Percentiles rank a stretch among this genome's conserved stretches.
phyloP scores from a whole-genome alignment of 2,329 filamentous ascomycete genomes.

The Purpureocillium takamizusanense region DNA sequence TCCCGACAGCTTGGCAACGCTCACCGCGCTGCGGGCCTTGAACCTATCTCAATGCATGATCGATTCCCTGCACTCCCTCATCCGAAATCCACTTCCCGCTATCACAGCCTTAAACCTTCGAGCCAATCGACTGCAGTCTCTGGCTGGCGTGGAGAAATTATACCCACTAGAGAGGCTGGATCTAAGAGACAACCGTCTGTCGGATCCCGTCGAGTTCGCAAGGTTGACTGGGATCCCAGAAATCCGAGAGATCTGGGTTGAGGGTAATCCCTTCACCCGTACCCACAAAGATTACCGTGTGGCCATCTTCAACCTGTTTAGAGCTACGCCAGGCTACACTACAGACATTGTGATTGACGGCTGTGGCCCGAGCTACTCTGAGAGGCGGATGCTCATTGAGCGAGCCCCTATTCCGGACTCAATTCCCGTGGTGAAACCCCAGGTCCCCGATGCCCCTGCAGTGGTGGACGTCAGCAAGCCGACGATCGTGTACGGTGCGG shows the following conservation, averaged over 20 bases:
- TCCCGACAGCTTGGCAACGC: slow-evolving; percentile 77
- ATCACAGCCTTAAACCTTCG: slow-evolving; percentile 90
- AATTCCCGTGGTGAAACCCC: slow-evolving; percentile 69
- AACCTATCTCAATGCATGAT: slow-evolving; percentile 99
- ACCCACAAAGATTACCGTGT: slow-evolving; percentile 79
- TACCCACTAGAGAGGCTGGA: slow-evolving; percentile 85
- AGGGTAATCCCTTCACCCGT: slow-evolving; percentile 84
- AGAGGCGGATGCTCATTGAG: slow-evolving; percentile 77
- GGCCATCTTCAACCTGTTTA: slow-evolving; percentile 93
- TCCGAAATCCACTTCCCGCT: slow-evolving; percentile 77
- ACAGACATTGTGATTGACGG: slow-evolving; percentile 89
- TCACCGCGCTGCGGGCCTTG: slow-evolving; percentile 81
- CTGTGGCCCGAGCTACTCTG: slow-evolving; percentile 71
- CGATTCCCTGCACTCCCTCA: slow-evolving; percentile 79
- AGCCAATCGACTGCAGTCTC: slow-evolving; percentile 75
- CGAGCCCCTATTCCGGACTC: slow-evolving; percentile 66
- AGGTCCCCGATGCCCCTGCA: slow-evolving; percentile 50
- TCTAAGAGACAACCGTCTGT: slow-evolving; percentile 79
- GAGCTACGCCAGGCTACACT: slow-evolving; percentile 77
- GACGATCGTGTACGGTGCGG: slow-evolving; percentile 44
- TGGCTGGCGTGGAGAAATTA: slow-evolving; percentile 84
- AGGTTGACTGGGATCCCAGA: slow-evolving; percentile 85
- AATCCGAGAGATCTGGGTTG: slow-evolving; percentile 85
- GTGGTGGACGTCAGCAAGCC: slow-evolving; percentile 62
- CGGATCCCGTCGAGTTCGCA: slow-evolving; percentile 86